Conservation (phyloP, 805 yeast genomes). For the Torulaspora microellipsoides region DNA sequence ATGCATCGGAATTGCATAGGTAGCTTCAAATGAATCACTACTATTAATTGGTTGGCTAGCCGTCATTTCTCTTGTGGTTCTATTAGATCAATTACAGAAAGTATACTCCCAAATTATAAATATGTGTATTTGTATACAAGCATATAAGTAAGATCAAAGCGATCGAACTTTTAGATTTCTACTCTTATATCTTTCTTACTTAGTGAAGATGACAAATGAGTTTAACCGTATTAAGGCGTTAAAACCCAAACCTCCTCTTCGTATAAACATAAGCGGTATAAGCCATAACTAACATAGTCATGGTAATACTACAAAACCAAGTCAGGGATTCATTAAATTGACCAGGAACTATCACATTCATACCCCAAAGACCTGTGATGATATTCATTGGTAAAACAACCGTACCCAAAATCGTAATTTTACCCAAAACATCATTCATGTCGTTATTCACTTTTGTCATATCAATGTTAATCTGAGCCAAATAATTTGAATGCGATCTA, state of each 20-base stretch:
- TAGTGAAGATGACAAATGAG: constrained; percentile 1
- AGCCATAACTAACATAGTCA: constrained; percentile 46
- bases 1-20: constrained; percentile 81
- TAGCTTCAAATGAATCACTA: constrained; percentile 55
- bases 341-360: constrained; percentile 97
- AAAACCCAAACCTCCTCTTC: constrained; percentile 40
- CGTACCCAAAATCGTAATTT: constrained; percentile 89
- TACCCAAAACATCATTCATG: constrained; percentile 92
- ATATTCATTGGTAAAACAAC: constrained; percentile 93
- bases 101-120: not conserved
- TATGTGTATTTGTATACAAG: not conserved
- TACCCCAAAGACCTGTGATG: constrained; percentile 97
- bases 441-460: constrained; percentile 97
- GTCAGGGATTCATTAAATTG: constrained; percentile 57
- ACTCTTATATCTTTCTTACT: not conserved
- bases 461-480: constrained; percentile 95
- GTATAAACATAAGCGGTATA: constrained; percentile 46
- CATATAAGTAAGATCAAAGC: no score
- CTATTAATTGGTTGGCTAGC: not conserved
- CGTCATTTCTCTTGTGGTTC: not conserved
- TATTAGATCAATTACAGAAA: not conserved
- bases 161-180: not conserved
- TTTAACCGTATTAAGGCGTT: not conserved
- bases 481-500: constrained; percentile 90
- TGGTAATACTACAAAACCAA: constrained; percentile 60